These are phyloP conservation scores for Zygoascus flipseniorum DNA, from an alignment of 805 yeast genomes.

Conservation along the genomic window DNA sequence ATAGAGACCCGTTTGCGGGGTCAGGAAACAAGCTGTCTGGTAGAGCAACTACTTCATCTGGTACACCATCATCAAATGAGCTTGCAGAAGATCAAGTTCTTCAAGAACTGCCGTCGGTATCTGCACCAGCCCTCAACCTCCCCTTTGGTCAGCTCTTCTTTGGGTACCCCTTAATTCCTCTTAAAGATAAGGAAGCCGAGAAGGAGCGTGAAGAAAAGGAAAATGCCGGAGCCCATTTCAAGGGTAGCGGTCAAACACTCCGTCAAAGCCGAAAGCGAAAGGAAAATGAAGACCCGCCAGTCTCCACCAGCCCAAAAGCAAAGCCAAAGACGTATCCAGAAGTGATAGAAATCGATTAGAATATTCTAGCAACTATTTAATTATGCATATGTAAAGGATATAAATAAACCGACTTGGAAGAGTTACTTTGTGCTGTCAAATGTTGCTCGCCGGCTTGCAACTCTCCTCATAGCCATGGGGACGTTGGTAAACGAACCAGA, in stretches of 20 bases:
- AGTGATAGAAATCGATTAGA: conserved; percentile 65
- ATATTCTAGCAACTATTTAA: background rate
- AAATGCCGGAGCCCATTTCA: conserved; percentile 31
- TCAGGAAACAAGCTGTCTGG: conserved; percentile 64
- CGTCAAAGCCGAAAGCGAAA: conserved; percentile 66
- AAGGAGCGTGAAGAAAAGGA: conserved; percentile 28
- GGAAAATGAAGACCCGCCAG: conserved; percentile 30
- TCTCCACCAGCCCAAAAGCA: conserved; percentile 30
- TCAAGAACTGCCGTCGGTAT: conserved; percentile 31
- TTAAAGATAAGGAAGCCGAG: conserved; percentile 33
- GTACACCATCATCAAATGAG: background rate
- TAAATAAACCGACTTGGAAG: background rate
- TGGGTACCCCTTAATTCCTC: conserved; percentile 70
- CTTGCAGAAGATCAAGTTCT: background rate
- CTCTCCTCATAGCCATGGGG: conserved; percentile 6
- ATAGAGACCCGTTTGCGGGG: conserved; percentile 38
- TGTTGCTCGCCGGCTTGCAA: conserved; percentile 3
- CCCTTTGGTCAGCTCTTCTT: conserved; percentile 87
- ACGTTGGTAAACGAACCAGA: background rate
- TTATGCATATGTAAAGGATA: background rate
- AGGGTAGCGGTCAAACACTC: conserved; percentile 68
- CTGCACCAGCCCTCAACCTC: conserved; percentile 55
- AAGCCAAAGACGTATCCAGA: conserved; percentile 46
- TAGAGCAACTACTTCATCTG: conserved; percentile 5
- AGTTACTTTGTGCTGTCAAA: background rate